Base-by-base conservation (phyloP, 495 filamentous ascomycete genomes). In the Lepidopterella palustris region DNA sequence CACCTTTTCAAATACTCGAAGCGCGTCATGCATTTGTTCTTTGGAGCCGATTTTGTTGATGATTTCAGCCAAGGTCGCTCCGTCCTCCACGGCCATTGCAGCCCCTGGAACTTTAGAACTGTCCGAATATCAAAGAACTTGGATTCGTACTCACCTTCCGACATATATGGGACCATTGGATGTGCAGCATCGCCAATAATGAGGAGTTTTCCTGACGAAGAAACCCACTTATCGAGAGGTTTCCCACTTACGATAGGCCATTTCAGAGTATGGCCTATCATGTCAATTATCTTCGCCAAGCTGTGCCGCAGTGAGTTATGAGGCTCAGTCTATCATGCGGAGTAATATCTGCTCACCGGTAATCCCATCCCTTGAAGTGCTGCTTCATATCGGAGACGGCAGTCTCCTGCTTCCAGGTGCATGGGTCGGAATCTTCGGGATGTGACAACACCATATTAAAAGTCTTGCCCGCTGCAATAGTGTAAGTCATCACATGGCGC, bases 101-200 rank as follows among this genome's bases (percentile, higher is more conserved):
- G 75, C 77, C 13, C 47, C 47, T 50, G 21, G 23, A 50, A 42
- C 3, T 11, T 42, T 42, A 42, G 35, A 42, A 42, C 18, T 10
- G 10, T 10, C 18, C 35, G 18, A n/a, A n/a, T n/a, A n/a, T n/a
- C n/a, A n/a, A n/a, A 42, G 13, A 11, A 42, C 9, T 42, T 18
- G 10, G 35, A 42, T 15, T 3, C 2, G 18, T 13, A 42, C 35
- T 42, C 62, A 29, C 77, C 77, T 66, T 78, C 73, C 2, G 76
- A 76, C 69, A 78, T 76, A 52, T 78, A 78, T 0, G 77, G 76
- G 2, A 79, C 66, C 77, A 81, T 79, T 1, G 78, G 71, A 64
- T 80, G 79, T 15, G 78, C 78, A 5, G 77, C 78, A 56, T 82
- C 79, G 15, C 78, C 69, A 0, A 80, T 45, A 4, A 81, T 70